A percentile compares a stretch with the other conserved stretches of the same genome.
phyloP scores from a whole-genome alignment of 2,329 filamentous ascomycete genomes.

The Fusarium gaditjirri region DNA sequence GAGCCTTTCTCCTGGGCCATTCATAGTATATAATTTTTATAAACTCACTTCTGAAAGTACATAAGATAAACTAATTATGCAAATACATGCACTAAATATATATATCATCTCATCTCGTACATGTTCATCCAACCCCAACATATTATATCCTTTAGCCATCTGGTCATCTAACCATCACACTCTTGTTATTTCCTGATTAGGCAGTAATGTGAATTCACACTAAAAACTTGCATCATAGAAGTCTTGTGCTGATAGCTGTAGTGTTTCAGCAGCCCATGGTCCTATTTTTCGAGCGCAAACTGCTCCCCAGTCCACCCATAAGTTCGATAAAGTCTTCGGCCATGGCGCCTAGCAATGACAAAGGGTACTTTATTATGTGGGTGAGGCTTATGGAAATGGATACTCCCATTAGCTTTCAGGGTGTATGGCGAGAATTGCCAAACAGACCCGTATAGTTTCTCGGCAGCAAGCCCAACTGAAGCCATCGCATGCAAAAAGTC shows the following conservation, averaged over 20 bases:
- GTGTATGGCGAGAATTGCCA: neutral
- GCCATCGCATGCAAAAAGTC: neutral
- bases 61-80: accelerated
- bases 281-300: conserved; percentile 50
- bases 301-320: conserved; percentile 62
- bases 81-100: neutral
- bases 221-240: no score
- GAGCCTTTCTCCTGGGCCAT: accelerated
- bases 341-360: neutral
- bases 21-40: neutral
- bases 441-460: neutral
- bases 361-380: neutral
- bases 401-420: neutral
- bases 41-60: neutral
- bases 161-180: no score
- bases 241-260: neutral
- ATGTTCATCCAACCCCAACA: neutral
- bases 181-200: no score
- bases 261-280: neutral
- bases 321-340: conserved; percentile 24
- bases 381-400: neutral
- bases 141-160: neutral
- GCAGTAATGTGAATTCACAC: no score
- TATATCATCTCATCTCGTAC: neutral
- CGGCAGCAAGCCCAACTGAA: neutral